Conservation (phyloP, 257 asterid genomes). For the Solanum piurae region DNA sequence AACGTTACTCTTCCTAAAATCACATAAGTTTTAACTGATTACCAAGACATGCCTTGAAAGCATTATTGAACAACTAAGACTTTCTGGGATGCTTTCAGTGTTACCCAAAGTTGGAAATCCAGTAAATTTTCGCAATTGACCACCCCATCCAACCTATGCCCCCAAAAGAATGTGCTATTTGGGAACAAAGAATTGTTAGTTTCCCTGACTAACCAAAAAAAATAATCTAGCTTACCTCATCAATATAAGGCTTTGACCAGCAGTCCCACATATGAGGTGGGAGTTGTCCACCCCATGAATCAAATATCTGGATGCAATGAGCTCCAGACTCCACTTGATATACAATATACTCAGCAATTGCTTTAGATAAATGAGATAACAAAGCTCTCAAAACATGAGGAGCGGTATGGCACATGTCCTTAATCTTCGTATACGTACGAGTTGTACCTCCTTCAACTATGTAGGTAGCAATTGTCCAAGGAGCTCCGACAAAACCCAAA, state of each 20-base stretch:
- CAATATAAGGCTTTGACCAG: slow-evolving; percentile 92
- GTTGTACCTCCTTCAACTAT: slow-evolving; percentile 95
- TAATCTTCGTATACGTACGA: slow-evolving; percentile 68
- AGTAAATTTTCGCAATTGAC: neutral
- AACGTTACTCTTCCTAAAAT: neutral
- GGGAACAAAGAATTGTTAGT: neutral
- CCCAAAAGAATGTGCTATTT: neutral
- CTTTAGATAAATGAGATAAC: slow-evolving; percentile 74
- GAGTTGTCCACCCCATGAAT: slow-evolving; percentile 81
- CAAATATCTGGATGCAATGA: slow-evolving; percentile 88
- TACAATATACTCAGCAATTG: slow-evolving; percentile 32
- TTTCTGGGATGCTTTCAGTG: neutral
- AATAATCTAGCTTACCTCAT: slow-evolving; percentile 45
- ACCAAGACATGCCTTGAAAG: neutral
- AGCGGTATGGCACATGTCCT: slow-evolving; percentile 82
- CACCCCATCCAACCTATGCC: neutral
- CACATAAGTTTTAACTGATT: neutral
- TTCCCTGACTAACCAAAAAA: neutral
- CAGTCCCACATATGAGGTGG: slow-evolving; percentile 67
- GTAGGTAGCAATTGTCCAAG: slow-evolving; percentile 96
- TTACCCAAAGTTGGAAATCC: neutral
- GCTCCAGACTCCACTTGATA: slow-evolving; percentile 95
- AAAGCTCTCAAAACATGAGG: slow-evolving; percentile 44
- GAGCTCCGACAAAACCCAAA: slow-evolving; percentile 97
- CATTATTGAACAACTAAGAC: neutral